Evolutionary conservation across 2,329 filamentous ascomycete genomes (phyloP), one percentile per base, ranked within the genome.

Genomic region (Hypoxylon sp.): DNA sequence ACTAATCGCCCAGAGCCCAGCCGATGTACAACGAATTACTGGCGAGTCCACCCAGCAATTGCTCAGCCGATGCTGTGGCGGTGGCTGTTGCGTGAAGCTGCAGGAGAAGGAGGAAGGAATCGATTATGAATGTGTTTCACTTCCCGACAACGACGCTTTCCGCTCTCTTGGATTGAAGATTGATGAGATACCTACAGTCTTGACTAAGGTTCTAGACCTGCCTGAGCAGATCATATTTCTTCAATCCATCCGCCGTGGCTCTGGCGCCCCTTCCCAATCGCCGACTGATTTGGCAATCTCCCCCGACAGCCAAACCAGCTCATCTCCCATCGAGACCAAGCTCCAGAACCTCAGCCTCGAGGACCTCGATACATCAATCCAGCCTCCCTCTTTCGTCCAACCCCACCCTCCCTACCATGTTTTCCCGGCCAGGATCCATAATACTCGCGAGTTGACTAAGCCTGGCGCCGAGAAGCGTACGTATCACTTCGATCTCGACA

Each of bases 401-500:
- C 96, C 96, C 25, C 96, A 99, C 79, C 93, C 93, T 62, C 96
- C 96, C 0, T 96, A 97, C 80, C 86, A 95, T 72, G 94, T 98
- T 67, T 97, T 92, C 80, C 91, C 94, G 0, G 94, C 95, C n/a
- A 93, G 90, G 70, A 88, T 99, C 50, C 91, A 93, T 80, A 90
- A 90, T 74, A 89, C 93, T 2, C 91, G 96, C 61, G 94, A 97
- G 80, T 83, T 99, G 77, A 99, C 96, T 11, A 91, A 89, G 77
- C 85, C 88, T 23, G 95, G 95, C 21, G 96, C 96, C 4, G 93
- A 97, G 84, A 99, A 99, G 87, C 88, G 95, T 67, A 99, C 96
- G 0, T 97, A 95, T 79, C 96, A 99, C 80, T 98, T 98, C 75
- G 96, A 98, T 75, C 89, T 99, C 48, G 96, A 99, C 75, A 91